These are phyloP conservation scores for Diaporthe sp. DNA, from an alignment of 2,329 filamentous ascomycete genomes.

Conservation along the genomic window DNA sequence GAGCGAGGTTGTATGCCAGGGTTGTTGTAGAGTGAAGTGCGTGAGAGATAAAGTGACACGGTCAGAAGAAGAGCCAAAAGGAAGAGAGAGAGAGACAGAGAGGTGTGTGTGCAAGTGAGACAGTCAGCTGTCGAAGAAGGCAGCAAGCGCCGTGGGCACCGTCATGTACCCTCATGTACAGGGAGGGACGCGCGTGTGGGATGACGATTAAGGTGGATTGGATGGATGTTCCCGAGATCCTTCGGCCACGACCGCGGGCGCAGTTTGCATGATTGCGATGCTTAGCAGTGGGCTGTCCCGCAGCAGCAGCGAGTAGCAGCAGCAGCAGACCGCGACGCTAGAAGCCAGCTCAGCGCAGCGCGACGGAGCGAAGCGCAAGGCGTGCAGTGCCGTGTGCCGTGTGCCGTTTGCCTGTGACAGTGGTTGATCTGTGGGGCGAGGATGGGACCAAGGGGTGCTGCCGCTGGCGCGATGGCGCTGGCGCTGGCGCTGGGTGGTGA, in stretches of 20 bases:
- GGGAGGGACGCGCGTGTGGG: constrained; percentile 26
- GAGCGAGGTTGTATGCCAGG: not conserved
- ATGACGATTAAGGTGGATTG: constrained; percentile 17
- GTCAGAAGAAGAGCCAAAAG: too few species aligned
- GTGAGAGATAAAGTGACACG: constrained; percentile 1
- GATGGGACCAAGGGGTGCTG: too few species aligned
- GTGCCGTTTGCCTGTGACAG: constrained; percentile 6
- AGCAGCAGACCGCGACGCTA: constrained; percentile 8
- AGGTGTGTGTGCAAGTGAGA: constrained; percentile 12
- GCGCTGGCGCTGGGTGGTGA: not conserved
- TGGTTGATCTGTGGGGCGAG: not conserved
- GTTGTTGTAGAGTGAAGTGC: not conserved
- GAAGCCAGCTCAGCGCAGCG: not conserved
- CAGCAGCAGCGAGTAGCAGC: not conserved
- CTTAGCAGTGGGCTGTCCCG: constrained; percentile 17
- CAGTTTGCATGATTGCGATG: constrained; percentile 12
- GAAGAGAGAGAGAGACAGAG: too few species aligned
- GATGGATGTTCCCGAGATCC: constrained; percentile 30
- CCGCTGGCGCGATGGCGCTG: not conserved
- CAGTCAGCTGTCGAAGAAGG: constrained; percentile 23
- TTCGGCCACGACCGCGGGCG: constrained; percentile 24
- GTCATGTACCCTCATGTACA: constrained; percentile 18
- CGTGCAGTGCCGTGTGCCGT: not conserved
- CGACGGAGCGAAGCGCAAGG: not conserved
- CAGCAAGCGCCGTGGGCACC: constrained; percentile 8